Base-by-base conservation (phyloP, 805 yeast species). In the Priceomyces carsonii region DNA sequence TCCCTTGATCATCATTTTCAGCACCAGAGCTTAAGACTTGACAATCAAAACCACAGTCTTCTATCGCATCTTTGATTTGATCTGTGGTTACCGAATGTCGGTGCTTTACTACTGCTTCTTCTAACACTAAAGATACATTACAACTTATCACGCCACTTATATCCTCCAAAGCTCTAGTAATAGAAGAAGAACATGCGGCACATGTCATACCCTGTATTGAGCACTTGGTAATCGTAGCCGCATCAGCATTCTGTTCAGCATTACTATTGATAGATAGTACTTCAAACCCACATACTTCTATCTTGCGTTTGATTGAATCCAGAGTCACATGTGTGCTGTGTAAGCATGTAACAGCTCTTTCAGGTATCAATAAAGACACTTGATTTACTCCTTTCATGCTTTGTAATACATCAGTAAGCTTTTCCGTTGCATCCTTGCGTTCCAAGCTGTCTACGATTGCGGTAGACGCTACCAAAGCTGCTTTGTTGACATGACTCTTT, bases 181-280 rank as follows among this genome's bases (percentile, higher is more conserved):
- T 77, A 1, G 91, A 66, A 2, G 80, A 70, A 0, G 83, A 73
- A 56, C 97, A 90, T 1, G 93, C 75, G 2, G 90, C 80, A 54
- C 96, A 90, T 2, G 97, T 89, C 96, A 90, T 90, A 2, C 96
- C 97, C 12, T 18, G 18, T 8, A 39, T 29, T 4, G 35, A 27
- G n/a, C 31, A 22, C 9, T 8, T 30, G 3, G 42, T 35, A 3
- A 12, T 21, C 6, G 20, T n/a, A 9, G 28, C 28, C 7, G 29
- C 5, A 6, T 12, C 16, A 18, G 35, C 20, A 10, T 13, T 29
- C 7, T 10, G 20, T 9, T 30, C 23, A 13, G 26, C 15, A 9
- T 8, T 19, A 17, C 27, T 20, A 4, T 27, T 20, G 4, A 18
- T 10, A 8, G 28, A 13, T 10, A 17, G 21, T 3, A 50, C 59